phyloP scores from a whole-genome alignment of 73 alveolate species.

The Stentor roeselii region DNA sequence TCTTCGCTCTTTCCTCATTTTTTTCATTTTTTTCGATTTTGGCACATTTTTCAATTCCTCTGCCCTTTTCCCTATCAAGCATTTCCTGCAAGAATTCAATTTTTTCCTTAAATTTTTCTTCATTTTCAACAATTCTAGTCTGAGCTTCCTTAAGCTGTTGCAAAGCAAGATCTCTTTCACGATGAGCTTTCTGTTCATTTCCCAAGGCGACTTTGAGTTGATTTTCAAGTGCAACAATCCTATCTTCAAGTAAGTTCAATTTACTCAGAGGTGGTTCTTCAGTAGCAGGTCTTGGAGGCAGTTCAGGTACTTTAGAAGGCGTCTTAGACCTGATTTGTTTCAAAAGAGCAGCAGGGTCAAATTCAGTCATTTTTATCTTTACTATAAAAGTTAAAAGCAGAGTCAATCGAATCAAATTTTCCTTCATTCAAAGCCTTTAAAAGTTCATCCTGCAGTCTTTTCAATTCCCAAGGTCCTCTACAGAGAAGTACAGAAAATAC shows the following conservation, averaged over 20 bases:
- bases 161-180: background rate
- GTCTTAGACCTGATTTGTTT: slow-evolving; percentile 15
- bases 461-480: background rate
- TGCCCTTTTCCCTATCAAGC: slow-evolving; percentile 24
- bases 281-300: slow-evolving; percentile 5
- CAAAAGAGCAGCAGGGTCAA: slow-evolving; percentile 21
- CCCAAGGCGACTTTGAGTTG: background rate
- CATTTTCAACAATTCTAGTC: background rate
- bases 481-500: background rate
- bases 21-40: slow-evolving; percentile 8
- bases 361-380: background rate
- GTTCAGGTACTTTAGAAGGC: slow-evolving; percentile 9
- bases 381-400: background rate
- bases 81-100: slow-evolving; percentile 1
- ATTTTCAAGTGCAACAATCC: background rate
- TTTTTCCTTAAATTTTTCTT: background rate
- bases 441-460: background rate
- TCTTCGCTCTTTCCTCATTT: background rate
- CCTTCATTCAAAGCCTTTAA: background rate
- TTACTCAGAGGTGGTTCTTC: background rate
- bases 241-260: background rate
- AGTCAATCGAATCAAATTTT: background rate
- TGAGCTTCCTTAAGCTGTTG: slow-evolving; percentile 17
- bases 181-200: slow-evolving; percentile 3
- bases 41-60: background rate